phyloP scores from a whole-genome alignment of 1,139 yeast genomes.

The Kluyveromyces sp. region DNA sequence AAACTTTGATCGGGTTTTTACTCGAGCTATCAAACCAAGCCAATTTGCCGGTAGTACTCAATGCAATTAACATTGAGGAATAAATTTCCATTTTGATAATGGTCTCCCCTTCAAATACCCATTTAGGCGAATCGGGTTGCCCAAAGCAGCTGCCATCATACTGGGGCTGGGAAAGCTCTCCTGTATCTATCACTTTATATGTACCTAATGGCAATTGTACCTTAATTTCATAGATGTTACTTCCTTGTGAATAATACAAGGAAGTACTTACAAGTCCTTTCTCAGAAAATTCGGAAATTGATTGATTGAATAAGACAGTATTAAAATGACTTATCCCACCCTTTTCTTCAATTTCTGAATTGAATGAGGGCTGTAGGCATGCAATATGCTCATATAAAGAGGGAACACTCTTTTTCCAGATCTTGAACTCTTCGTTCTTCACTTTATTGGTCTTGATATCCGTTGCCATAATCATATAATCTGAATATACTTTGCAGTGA shows the following conservation, averaged over 20 bases:
- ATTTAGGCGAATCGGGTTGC: constrained; percentile 16
- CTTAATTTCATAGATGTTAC: constrained; percentile 26
- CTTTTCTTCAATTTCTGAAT: too few relatives aligned
- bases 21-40: constrained; percentile 29
- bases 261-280: constrained; percentile 22
- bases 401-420: constrained; percentile 96
- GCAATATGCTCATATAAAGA: constrained; percentile 56
- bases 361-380: constrained; percentile 46
- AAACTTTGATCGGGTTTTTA: constrained; percentile 26
- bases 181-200: constrained; percentile 9
- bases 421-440: constrained; percentile 63
- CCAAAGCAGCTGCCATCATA: constrained; percentile 20
- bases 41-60: constrained; percentile 27
- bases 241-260: constrained; percentile 26
- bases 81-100: constrained; percentile 22
- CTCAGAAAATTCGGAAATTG: constrained; percentile 21
- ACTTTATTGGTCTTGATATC: constrained; percentile 30
- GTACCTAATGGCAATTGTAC: constrained; percentile 24
- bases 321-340: too few relatives aligned
- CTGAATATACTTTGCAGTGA: neutral
- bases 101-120: constrained; percentile 27
- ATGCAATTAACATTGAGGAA: constrained; percentile 21
- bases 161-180: constrained; percentile 14
- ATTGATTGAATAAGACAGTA: constrained; percentile 22
- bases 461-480: neutral